phyloP scores from a whole-genome alignment of 345 rosid genomes.

The Dipteronia sinensis region DNA sequence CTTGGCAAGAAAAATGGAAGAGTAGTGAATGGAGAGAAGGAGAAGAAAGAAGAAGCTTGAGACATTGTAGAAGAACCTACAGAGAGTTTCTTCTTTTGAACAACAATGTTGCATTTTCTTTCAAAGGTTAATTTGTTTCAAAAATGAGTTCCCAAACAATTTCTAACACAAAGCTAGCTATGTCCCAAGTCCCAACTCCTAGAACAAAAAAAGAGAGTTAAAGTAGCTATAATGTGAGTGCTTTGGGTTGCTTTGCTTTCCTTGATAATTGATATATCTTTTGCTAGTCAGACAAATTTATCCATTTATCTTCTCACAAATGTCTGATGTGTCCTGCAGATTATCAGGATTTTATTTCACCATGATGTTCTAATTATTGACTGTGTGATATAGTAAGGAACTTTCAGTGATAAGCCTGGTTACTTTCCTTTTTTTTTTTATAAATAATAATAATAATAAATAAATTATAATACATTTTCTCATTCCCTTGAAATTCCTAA shows the following conservation, averaged over 20 bases:
- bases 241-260: constrained; percentile 25
- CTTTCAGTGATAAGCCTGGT: neutral
- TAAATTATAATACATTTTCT: too few species aligned
- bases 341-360: neutral
- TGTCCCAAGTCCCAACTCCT: neutral
- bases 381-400: neutral
- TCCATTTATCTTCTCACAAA: constrained; percentile 14
- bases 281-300: constrained; percentile 30
- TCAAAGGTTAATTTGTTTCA: constrained; percentile 23
- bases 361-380: neutral
- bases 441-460: too few species aligned
- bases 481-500: too few species aligned
- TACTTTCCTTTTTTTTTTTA: too few species aligned
- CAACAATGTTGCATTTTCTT: constrained; percentile 72
- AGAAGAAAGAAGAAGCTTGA: constrained; percentile 68
- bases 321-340: constrained; percentile 24
- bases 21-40: constrained; percentile 68
- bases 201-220: neutral
- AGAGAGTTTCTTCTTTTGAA: constrained; percentile 79
- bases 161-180: constrained; percentile 16
- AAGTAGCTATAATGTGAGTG: constrained; percentile 24
- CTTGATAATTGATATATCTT: constrained; percentile 12
- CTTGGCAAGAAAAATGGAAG: constrained; percentile 55
- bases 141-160: constrained; percentile 22
- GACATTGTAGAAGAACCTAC: constrained; percentile 68